Evolutionary conservation across 768 basidiomycete species (phyloP).

Genomic region (Erythrobasidium yunnanense): DNA sequence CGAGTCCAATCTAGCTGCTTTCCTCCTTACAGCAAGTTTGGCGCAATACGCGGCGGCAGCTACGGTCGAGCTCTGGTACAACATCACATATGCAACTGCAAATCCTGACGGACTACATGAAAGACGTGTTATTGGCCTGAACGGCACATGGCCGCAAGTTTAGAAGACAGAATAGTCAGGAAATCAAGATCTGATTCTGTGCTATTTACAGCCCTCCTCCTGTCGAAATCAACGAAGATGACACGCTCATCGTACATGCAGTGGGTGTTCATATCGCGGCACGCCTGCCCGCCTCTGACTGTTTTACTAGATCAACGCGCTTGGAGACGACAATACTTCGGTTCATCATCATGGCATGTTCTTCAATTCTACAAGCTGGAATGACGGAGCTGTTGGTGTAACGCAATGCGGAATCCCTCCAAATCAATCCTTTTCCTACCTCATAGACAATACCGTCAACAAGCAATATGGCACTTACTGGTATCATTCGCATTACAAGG

Average conservation of each 20-base stretch:
- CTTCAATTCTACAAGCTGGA: conserved; percentile 52
- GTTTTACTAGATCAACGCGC: conserved; percentile 18
- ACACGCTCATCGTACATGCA: conserved; percentile 67
- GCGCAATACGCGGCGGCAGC: background rate
- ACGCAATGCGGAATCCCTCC: conserved; percentile 43
- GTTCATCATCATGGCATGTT: conserved; percentile 94
- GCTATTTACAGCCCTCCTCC: too few species aligned
- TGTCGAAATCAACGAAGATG: conserved; percentile 57
- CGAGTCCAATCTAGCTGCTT: too few species aligned
- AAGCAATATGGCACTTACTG: conserved; percentile 68
- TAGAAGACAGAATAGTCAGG: too few species aligned
- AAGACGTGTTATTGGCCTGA: conserved; percentile 73
- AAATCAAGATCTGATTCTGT: too few species aligned
- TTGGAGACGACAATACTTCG: conserved; percentile 12
- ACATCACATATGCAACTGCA: conserved; percentile 70
- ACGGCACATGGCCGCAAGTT: conserved; percentile 84
- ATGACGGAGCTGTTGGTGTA: conserved; percentile 73
- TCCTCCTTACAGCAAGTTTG: too few species aligned
- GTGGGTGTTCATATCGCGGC: conserved; percentile 29
- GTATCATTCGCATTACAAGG: conserved; percentile 59
- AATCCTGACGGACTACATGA: conserved; percentile 73
- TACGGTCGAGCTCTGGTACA: conserved; percentile 50
- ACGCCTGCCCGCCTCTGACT: background rate
- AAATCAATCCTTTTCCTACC: conserved; percentile 48
- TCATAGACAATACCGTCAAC: conserved; percentile 43